Conservation (phyloP, 2,329 filamentous ascomycete species). For the Beauveria medogensis region DNA sequence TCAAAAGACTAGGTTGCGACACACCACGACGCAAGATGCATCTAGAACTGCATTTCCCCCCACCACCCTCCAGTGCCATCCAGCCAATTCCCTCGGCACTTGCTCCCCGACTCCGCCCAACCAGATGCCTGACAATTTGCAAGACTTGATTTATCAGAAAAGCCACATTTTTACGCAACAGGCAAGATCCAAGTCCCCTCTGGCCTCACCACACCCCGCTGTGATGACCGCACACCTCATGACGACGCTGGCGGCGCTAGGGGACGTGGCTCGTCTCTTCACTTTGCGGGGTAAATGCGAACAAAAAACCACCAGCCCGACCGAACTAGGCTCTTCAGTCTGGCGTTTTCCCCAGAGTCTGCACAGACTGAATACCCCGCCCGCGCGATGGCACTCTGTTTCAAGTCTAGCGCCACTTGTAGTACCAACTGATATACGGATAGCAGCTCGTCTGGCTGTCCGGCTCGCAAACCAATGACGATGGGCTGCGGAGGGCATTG, state of each 20-base stretch:
- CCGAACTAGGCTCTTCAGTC: too few species aligned
- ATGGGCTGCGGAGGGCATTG: too few species aligned
- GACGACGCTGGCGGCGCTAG: not conserved
- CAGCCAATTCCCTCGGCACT: not conserved
- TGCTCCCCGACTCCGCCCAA: not conserved
- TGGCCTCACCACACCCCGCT: not conserved
- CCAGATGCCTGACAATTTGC: not conserved
- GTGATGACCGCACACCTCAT: not conserved
- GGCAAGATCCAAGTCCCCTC: not conserved
- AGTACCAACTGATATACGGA: not conserved
- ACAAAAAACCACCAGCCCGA: too few species aligned
- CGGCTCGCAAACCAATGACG: too few species aligned
- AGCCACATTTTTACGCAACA: conserved; percentile 1
- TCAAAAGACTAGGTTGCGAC: not conserved
- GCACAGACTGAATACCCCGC: conserved; percentile 1
- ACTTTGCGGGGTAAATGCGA: not conserved
- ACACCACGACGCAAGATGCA: conserved; percentile 7
- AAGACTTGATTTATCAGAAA: not conserved
- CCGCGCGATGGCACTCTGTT: not conserved
- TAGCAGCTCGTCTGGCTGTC: too few species aligned
- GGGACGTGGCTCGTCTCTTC: not conserved
- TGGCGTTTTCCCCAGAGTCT: not conserved
- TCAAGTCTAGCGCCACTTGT: too few species aligned
- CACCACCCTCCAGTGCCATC: not conserved
- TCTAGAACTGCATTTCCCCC: conserved; percentile 7